Evolutionary conservation across 768 basidiomycete species (phyloP).

Genomic region (Clitopilus passeckerianus): DNA sequence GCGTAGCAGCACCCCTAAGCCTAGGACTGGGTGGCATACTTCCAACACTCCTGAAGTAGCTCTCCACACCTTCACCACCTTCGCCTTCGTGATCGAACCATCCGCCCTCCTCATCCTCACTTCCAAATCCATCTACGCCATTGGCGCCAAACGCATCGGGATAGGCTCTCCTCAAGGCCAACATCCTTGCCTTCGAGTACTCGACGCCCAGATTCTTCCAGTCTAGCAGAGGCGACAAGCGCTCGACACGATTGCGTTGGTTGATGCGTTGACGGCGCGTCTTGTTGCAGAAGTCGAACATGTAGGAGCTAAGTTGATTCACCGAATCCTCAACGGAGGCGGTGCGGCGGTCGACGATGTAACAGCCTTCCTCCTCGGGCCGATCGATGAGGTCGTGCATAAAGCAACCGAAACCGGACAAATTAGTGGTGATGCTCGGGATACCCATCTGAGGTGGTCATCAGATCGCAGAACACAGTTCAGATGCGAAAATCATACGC

Average conservation of each 20-base stretch:
- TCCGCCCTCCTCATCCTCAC: constrained; percentile 41
- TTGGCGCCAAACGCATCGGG: constrained; percentile 77
- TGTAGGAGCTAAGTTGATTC: constrained; percentile 69
- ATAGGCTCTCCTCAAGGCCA: constrained; percentile 89
- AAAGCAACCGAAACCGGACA: constrained; percentile 97
- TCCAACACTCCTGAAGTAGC: constrained; percentile 55
- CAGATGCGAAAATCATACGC: constrained; percentile 21
- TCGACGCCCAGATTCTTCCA: constrained; percentile 99
- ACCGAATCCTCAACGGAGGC: constrained; percentile 91
- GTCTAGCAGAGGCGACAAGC: constrained; percentile 87
- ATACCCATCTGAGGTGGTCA: constrained; percentile 78
- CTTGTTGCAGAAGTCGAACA: constrained; percentile 75
- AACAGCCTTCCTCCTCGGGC: constrained; percentile 92
- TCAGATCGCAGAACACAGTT: constrained; percentile 3
- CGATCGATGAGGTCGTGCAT: constrained; percentile 97
- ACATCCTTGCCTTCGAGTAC: constrained; percentile 91
- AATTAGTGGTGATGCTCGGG: constrained; percentile 93
- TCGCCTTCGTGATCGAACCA: constrained; percentile 26
- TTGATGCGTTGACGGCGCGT: constrained; percentile 97
- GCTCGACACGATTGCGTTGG: constrained; percentile 96
- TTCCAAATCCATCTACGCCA: constrained; percentile 21
- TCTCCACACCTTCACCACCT: constrained; percentile 27
- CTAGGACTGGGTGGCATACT: constrained; percentile 88
- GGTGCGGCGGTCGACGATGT: constrained; percentile 90
- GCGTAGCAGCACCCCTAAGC: constrained; percentile 82